A percentile compares a stretch with the other conserved stretches of the same genome.
phyloP scores from a whole-genome alignment of 192 early-diverging fungal genomes.

The Coemansia sp. region DNA sequence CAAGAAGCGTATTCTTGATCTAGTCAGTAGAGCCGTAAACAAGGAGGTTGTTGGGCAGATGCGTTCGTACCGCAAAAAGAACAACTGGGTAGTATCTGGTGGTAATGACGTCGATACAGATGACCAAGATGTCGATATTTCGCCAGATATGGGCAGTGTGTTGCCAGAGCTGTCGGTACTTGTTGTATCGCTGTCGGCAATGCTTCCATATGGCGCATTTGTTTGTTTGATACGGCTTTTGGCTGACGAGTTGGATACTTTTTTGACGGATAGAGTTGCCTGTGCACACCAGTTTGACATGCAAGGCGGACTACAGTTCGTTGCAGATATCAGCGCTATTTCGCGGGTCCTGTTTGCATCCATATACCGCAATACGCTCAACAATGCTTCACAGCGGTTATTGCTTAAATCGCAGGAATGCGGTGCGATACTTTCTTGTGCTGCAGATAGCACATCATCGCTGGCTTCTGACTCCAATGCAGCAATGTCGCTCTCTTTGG shows the following conservation, averaged over 20 bases:
- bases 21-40: slow-evolving; percentile 36
- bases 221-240: slow-evolving; percentile 22
- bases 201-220: slow-evolving; percentile 27
- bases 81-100: slow-evolving; percentile 11
- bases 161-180: slow-evolving; percentile 28
- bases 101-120: background rate
- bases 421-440: slow-evolving; percentile 20
- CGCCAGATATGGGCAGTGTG: slow-evolving; percentile 20
- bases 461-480: background rate
- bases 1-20: slow-evolving; percentile 27
- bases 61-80: slow-evolving; percentile 46
- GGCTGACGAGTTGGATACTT: slow-evolving; percentile 32
- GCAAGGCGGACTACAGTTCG: slow-evolving; percentile 30
- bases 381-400: background rate
- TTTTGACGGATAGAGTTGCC: slow-evolving; percentile 39
- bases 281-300: slow-evolving; percentile 30
- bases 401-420: slow-evolving; percentile 27
- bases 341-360: slow-evolving; percentile 17
- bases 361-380: background rate
- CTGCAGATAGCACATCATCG: slow-evolving; percentile 8
- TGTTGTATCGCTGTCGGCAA: slow-evolving; percentile 8
- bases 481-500: slow-evolving; percentile 23
- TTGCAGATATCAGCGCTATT: slow-evolving; percentile 25
- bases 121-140: slow-evolving; percentile 5
- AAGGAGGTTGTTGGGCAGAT: slow-evolving; percentile 33